phyloP scores from a whole-genome alignment of 352 stramenopile species.

The Phytophthora foliorum region DNA sequence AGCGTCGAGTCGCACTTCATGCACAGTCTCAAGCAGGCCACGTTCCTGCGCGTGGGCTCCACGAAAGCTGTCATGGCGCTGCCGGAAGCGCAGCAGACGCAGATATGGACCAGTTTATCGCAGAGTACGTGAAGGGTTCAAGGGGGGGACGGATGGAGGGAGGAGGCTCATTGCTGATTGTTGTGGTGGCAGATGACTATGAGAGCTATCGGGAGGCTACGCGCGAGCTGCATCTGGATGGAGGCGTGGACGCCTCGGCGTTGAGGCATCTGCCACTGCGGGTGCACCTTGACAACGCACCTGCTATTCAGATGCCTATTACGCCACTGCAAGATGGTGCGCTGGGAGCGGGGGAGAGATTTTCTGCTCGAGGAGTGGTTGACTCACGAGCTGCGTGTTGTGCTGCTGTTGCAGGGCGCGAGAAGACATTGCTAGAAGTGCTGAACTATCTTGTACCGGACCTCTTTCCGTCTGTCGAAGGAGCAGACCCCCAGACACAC shows the following conservation, averaged over 20 bases:
- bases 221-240: slow-evolving; percentile 49
- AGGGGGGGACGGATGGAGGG: not conserved
- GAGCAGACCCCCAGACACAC: not conserved
- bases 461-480: slow-evolving; percentile 47
- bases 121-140: slow-evolving; percentile 55
- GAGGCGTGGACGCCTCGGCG: slow-evolving; percentile 41
- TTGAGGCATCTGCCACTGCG: slow-evolving; percentile 71
- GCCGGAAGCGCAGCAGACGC: slow-evolving; percentile 80
- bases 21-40: slow-evolving; percentile 87
- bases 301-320: slow-evolving; percentile 81
- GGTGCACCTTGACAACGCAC: slow-evolving; percentile 62
- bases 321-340: slow-evolving; percentile 52
- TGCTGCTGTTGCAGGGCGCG: slow-evolving; percentile 31
- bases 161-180: not conserved
- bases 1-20: slow-evolving; percentile 87
- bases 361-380: not conserved
- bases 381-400: not conserved
- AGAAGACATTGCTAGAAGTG: slow-evolving; percentile 61
- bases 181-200: slow-evolving; percentile 49
- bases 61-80: slow-evolving; percentile 87
- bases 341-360: not conserved
- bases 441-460: slow-evolving; percentile 71
- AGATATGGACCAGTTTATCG: slow-evolving; percentile 83
- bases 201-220: slow-evolving; percentile 67
- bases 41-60: slow-evolving; percentile 75